Evolutionary conservation across 2,329 filamentous ascomycete genomes (phyloP).

Genomic region (Hortaea sp.): DNA sequence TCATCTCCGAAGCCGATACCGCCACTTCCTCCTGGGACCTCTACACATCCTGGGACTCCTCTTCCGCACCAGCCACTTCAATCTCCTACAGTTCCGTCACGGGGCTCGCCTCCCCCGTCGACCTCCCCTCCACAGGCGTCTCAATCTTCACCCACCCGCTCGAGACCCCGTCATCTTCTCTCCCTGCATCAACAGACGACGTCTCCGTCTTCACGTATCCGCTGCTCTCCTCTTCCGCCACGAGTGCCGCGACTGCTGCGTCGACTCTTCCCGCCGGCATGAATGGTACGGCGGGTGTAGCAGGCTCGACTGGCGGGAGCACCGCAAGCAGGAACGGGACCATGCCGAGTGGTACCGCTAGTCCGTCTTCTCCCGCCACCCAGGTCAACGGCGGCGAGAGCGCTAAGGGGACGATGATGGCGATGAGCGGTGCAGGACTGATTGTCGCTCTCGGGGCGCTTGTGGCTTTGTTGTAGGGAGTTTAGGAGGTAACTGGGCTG

Average conservation of each 20-base stretch:
- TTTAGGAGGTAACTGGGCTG: no score
- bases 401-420: conserved; percentile 1
- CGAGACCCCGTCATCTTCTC: background rate
- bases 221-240: background rate
- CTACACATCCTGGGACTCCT: conserved; percentile 6
- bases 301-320: background rate
- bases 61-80: conserved; percentile 2
- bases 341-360: background rate
- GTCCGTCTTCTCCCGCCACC: conserved; percentile 4
- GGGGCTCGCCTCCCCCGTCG: no score
- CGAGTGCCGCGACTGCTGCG: background rate
- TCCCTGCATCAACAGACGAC: no score
- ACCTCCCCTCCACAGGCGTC: background rate
- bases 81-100: background rate
- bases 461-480: conserved; percentile 5
- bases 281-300: background rate
- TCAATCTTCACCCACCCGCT: background rate
- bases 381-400: conserved; percentile 3
- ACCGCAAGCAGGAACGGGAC: conserved; percentile 4
- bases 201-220: no score
- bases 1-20: conserved; percentile 4
- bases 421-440: conserved; percentile 5
- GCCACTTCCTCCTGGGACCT: conserved; percentile 8
- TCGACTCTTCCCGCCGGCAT: background rate
- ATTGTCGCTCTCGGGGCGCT: conserved; percentile 8